Conservation (phyloP, 768 basidiomycete genomes). For the Russula olivacea region DNA sequence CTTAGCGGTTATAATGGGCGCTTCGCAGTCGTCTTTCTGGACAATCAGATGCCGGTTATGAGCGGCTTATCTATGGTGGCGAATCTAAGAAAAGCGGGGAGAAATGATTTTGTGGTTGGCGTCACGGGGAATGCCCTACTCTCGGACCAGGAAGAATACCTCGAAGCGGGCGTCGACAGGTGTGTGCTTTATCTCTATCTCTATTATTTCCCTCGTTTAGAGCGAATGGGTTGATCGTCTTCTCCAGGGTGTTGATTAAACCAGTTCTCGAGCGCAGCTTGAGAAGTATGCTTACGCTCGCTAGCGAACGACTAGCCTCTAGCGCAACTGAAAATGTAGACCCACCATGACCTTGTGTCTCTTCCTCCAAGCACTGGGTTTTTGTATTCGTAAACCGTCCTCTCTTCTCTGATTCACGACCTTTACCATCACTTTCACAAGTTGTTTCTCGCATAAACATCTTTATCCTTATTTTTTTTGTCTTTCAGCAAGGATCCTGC, state of each 20-base stretch:
- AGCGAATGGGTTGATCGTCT: neutral
- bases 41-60: conserved; percentile 82
- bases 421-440: neutral
- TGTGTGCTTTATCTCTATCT: conserved; percentile 33
- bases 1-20: conserved; percentile 35
- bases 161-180: conserved; percentile 71
- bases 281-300: conserved; percentile 38
- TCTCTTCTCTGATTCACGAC: neutral
- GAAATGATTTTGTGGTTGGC: conserved; percentile 76
- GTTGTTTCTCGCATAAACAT: neutral
- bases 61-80: conserved; percentile 65
- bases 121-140: conserved; percentile 52
- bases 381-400: neutral
- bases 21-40: conserved; percentile 48
- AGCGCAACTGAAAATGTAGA: conserved; percentile 23
- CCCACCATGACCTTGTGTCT: conserved; percentile 16
- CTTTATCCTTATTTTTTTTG: neutral
- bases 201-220: conserved; percentile 7
- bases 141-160: conserved; percentile 57
- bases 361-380: neutral
- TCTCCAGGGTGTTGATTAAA: conserved; percentile 64
- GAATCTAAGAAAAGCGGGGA: conserved; percentile 57
- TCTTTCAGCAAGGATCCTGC: neutral
- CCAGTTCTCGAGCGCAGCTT: conserved; percentile 61
- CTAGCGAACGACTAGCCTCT: conserved; percentile 34